Evolutionary conservation across 2,329 filamentous ascomycete genomes (phyloP).

Genomic region (Pseudogymnoascus sp.): DNA sequence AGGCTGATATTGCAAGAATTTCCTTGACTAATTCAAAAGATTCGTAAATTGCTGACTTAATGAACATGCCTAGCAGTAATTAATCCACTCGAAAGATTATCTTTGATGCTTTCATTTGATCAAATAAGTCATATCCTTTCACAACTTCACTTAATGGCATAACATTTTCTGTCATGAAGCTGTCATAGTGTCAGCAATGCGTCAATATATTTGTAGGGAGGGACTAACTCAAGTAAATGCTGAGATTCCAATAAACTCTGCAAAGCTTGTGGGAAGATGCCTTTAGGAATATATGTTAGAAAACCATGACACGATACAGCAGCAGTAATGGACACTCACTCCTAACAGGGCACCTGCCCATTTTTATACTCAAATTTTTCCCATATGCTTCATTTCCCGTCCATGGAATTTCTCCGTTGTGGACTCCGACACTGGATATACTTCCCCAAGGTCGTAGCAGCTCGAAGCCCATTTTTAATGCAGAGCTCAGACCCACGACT

Average conservation of each 20-base stretch:
- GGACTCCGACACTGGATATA: slow-evolving; percentile 42
- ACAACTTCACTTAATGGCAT: slow-evolving; percentile 59
- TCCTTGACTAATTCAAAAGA: neutral
- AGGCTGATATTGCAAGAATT: too few relatives aligned
- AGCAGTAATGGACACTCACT: slow-evolving; percentile 21
- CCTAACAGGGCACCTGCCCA: slow-evolving; percentile 64
- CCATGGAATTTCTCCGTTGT: slow-evolving; percentile 41
- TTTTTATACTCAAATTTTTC: slow-evolving; percentile 63
- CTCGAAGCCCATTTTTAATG: slow-evolving; percentile 40
- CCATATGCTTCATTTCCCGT: slow-evolving; percentile 35
- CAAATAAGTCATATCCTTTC: slow-evolving; percentile 60
- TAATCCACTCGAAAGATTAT: slow-evolving; percentile 48
- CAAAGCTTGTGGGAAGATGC: slow-evolving; percentile 57
- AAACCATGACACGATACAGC: slow-evolving; percentile 27
- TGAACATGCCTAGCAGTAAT: neutral
- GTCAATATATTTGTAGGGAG: neutral
- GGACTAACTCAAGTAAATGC: slow-evolving; percentile 53
- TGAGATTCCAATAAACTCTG: slow-evolving; percentile 56
- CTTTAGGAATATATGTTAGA: neutral
- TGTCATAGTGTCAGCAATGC: slow-evolving; percentile 24
- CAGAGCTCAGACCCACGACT: slow-evolving; percentile 37
- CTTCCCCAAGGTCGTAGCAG: slow-evolving; percentile 42
- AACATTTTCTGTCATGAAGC: slow-evolving; percentile 66
- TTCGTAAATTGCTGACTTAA: neutral
- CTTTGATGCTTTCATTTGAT: slow-evolving; percentile 64